Base-by-base conservation (phyloP, 768 basidiomycete species). In the Kwoniella shandongensis region DNA sequence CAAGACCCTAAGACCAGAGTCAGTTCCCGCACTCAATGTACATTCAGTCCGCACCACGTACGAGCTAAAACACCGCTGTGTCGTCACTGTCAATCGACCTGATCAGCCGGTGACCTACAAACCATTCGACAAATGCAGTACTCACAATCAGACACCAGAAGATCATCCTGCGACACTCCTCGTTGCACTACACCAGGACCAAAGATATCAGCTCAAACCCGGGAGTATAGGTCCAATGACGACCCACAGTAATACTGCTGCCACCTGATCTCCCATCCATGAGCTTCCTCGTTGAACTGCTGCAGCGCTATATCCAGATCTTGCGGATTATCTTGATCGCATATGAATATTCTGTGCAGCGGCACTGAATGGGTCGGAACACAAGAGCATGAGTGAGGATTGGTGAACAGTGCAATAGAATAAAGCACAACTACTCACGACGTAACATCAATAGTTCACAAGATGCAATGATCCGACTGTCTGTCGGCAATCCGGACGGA, bases 81-180 rank as follows among this genome's bases (percentile, higher is more conserved):
- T 57, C 17, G 46, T 49, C 27, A 57, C 55, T 57, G 30, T 3
- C 3, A 6, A 32, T 32, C 7, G 13, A 13, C 32, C 32, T 32
- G 6, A 13, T 32, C 32, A 23, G 27, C 32, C 36, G 39, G 25
- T 17, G 27, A 53, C 32, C 6, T 29, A 40, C 29, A 30, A 32
- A 38, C 22, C 13, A 13, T 32, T 32, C 13, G 32, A 13, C 51
- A 26, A 13, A 44, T 26, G 7, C 13, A 49, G 4, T n/a, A 53
- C 59, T 27, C 42, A 61, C 59, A 22, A 39, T 61, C 59, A 5
- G 59, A 42, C 2, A 61, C 45, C 32, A 61, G 39, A 35, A 61
- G n/a, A 27, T 61, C 23, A 17, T 52, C 48, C 4, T 26, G 15
- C 2, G 47, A 35, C 17, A 61, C 35, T 1, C 59, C 53, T 23